Evolutionary conservation across 148 eudicot species (phyloP), one percentile per base, ranked within the genome.

Genomic region (Heliamphora exappendiculata): DNA sequence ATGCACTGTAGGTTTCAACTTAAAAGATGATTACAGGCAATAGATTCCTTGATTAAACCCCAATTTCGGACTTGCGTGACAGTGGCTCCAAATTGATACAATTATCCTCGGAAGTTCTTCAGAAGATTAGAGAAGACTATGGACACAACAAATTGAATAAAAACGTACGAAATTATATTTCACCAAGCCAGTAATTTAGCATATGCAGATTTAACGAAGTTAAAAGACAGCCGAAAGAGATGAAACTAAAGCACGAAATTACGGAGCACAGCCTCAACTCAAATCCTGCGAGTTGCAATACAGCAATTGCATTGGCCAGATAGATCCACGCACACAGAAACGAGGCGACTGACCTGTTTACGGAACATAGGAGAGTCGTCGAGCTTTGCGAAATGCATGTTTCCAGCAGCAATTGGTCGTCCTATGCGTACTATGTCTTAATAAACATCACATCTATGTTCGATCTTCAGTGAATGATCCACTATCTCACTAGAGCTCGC

Each of bases 361-460:
- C 98, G 90, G 75, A 91, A 91, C 98, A 94, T 94, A 72, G 97
- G 98, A 82, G 98, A 94, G 79, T 94, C 98, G 78, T 91, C 98
- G 65, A 94, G 97, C 93, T 94, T 94, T 19, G 86, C 80, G 81
- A 91, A 89, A 85, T 86, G 94, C 97, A 91, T 94, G 81, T 77
- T 86, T 84, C 74, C 31, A 81, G 14, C 65, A 45, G 41, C 53
- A 28, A 77, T 69, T 68, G 57, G 22, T 70, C 68, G 62, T 81
- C 75, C 2, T 42, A 16, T 42, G 1, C n/a, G 29, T 3, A 53
- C 37, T 22, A 28, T 70, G 34, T 39, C 39, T 39, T n/a, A 74
- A 68, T 67, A 74, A 78, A 58, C 81, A 82, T 82, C 53, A 80
- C 76, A 77, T 41, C 55, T 37, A 78, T 44, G 67, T 53, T 63